These are phyloP conservation scores for Pseudogymnoascus sp. DNA, from an alignment of 2,329 filamentous ascomycete species.

Conservation along the genomic window DNA sequence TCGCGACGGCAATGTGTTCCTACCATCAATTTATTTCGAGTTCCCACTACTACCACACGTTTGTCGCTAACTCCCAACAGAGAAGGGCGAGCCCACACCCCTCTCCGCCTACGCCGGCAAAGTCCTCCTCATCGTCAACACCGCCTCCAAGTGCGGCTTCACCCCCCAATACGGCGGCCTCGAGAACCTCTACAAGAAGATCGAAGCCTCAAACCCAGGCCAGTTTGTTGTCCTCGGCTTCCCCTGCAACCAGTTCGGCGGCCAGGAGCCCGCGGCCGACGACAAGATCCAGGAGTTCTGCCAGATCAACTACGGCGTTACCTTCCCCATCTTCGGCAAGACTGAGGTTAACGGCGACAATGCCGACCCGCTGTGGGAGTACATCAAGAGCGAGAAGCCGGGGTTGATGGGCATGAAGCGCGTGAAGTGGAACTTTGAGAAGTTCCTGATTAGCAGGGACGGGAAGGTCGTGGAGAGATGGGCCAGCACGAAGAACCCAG, in stretches of 20 bases:
- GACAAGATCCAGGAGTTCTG: constrained; percentile 79
- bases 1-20: background rate
- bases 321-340: constrained; percentile 86
- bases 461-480: constrained; percentile 79
- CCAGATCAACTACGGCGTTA: constrained; percentile 88
- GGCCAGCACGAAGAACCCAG: constrained; percentile 83
- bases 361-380: constrained; percentile 72
- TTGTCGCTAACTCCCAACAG: constrained; percentile 34
- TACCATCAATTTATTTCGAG: background rate
- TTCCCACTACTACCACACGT: constrained; percentile 7
- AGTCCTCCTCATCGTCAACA: constrained; percentile 94
- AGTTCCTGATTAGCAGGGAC: constrained; percentile 83
- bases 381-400: constrained; percentile 63
- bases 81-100: constrained; percentile 63
- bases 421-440: constrained; percentile 99
- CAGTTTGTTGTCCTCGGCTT: constrained; percentile 88
- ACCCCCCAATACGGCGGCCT: constrained; percentile 90
- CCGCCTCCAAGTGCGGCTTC: constrained; percentile 97
- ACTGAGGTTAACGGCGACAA: constrained; percentile 85
- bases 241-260: constrained; percentile 95
- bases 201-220: constrained; percentile 61
- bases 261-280: constrained; percentile 77
- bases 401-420: constrained; percentile 81
- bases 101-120: constrained; percentile 74
- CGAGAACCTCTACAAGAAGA: constrained; percentile 76